Evolutionary conservation across 768 basidiomycete genomes (phyloP).

Genomic region (Leccinellum luteum): DNA sequence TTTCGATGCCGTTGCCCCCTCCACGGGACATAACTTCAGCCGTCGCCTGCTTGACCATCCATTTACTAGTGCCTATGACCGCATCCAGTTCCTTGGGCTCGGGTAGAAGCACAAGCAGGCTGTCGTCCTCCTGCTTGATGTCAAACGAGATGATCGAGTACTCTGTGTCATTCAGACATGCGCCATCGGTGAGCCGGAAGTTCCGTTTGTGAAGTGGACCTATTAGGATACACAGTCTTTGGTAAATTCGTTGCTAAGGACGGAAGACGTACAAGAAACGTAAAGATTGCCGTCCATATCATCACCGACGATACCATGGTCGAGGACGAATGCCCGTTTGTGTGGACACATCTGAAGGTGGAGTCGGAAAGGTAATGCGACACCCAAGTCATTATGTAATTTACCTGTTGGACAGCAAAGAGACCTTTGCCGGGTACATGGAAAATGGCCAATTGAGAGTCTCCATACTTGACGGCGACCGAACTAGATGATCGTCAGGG

Average conservation of each 20-base stretch:
- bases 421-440: slow-evolving; percentile 56
- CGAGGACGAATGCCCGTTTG: slow-evolving; percentile 65
- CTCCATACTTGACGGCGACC: slow-evolving; percentile 57
- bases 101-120: slow-evolving; percentile 53
- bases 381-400: background rate
- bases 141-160: slow-evolving; percentile 64
- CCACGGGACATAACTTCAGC: slow-evolving; percentile 36
- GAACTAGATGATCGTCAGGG: slow-evolving; percentile 26
- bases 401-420: slow-evolving; percentile 69
- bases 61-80: slow-evolving; percentile 61
- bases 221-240: slow-evolving; percentile 5
- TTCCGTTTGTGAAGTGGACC: slow-evolving; percentile 69
- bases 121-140: slow-evolving; percentile 42
- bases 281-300: slow-evolving; percentile 52
- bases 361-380: background rate
- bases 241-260: background rate
- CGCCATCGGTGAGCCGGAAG: slow-evolving; percentile 53
- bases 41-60: slow-evolving; percentile 57
- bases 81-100: slow-evolving; percentile 51
- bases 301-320: slow-evolving; percentile 68
- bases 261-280: slow-evolving; percentile 41
- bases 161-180: slow-evolving; percentile 56
- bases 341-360: slow-evolving; percentile 43
- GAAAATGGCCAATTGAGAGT: slow-evolving; percentile 68
- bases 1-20: slow-evolving; percentile 33